A percentile compares a stretch with the other conserved stretches of the same genome.
These are phyloP conservation scores for Jimgerdemannia lactiflua DNA, from an alignment of 192 early-diverging fungal species.

Conservation along the genomic window DNA sequence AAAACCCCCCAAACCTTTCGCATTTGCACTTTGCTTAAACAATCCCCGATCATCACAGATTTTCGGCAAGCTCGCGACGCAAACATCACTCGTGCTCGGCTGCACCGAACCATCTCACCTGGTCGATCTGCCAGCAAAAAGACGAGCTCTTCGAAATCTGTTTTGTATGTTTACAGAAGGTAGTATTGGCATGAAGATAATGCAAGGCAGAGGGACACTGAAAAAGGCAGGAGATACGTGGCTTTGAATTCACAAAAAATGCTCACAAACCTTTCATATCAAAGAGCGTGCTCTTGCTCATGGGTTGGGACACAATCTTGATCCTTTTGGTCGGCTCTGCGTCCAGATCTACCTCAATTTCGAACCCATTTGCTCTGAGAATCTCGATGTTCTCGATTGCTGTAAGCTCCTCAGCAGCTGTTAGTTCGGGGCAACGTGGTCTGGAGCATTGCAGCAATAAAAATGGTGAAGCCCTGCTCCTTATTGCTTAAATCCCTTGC, in stretches of 20 bases:
- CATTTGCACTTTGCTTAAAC: conserved; percentile 72
- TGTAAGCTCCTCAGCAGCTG: conserved; percentile 73
- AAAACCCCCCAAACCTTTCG: conserved; percentile 51
- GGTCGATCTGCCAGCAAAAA: conserved; percentile 45
- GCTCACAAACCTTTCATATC: conserved; percentile 51
- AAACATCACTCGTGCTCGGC: conserved; percentile 68
- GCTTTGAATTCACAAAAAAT: too few relatives aligned
- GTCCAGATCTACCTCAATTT: conserved; percentile 58
- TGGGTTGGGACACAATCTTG: conserved; percentile 67
- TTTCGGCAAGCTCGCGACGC: conserved; percentile 90
- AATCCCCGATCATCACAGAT: conserved; percentile 90
- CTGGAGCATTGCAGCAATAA: conserved; percentile 33
- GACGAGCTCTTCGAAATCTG: conserved; percentile 76
- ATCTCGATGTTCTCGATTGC: conserved; percentile 73
- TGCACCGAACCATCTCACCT: conserved; percentile 63
- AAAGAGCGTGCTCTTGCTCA: conserved; percentile 73
- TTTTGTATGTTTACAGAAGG: background rate
- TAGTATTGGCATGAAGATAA: background rate
- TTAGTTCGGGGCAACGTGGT: conserved; percentile 66
- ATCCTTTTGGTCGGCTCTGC: conserved; percentile 61
- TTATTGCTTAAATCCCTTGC: background rate
- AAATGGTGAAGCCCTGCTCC: background rate
- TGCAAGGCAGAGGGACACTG: too few relatives aligned
- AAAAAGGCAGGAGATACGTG: too few relatives aligned
- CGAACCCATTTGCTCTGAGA: conserved; percentile 81